Base-by-base conservation (phyloP, 352 stramenopile species). In the Phytophthora brassicae region DNA sequence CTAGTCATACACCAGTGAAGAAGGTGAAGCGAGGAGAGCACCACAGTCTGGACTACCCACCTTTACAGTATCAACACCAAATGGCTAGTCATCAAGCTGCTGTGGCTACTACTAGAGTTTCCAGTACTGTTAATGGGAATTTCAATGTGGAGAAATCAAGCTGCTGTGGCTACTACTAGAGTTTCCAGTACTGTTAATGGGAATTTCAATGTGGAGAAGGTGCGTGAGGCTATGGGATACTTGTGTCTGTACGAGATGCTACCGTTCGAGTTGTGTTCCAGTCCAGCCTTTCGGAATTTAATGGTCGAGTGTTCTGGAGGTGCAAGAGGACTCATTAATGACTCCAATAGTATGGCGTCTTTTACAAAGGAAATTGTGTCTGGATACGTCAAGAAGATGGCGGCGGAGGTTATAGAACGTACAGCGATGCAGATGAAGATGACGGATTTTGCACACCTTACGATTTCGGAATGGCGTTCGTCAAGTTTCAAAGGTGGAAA, bases 211-310 rank as follows among this genome's bases (percentile, higher is more conserved):
- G 28, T 64, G 5, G 83, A 89, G 26, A 83, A 84, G 35, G 71
- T 92, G 1, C 77, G 79, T 0, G 79, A 90, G 46, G 81, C 79
- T 0, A 66, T 86, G 17, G 77, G 73, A 1, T 83, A 78, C 24
- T 43, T 92, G 23, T 90, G 80, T 31, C 60, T 92, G 9, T 76
- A 84, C 31, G 81, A 92, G 38, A 81, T 90, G 71, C 54, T 88
- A 24, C 77, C 83, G 26, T 84, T 92, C 24, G 78, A 90, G 28
- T 51, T 92, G 26, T 89, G 79, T 46, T 72, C 74, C 3, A 89
- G 77, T 46, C 68, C 74, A 9, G 75, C 75, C 19, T 87, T 92
- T 36, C 68, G 74, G 9, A 84, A 74, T 29, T 48, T 92, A 8
- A 65, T 92, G 48, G 44, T 68, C 16, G 79, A 89, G 44, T 90